phyloP scores from a whole-genome alignment of 2,329 filamentous ascomycete genomes.

The Cadophora gregata region DNA sequence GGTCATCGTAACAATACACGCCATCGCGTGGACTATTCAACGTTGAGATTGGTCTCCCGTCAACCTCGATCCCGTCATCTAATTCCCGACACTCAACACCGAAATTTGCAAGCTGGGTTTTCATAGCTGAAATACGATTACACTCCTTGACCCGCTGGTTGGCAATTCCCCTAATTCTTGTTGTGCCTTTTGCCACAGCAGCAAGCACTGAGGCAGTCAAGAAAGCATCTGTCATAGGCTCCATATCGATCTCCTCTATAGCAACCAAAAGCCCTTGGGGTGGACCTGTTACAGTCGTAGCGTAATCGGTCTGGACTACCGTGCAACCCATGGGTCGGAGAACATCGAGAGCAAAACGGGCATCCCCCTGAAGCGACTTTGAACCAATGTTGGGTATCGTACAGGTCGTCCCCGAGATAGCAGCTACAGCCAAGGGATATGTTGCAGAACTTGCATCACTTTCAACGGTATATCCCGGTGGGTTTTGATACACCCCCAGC shows the following conservation, averaged over 20 bases:
- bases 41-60: constrained; percentile 55
- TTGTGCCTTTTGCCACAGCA: constrained; percentile 83
- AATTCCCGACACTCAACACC: constrained; percentile 85
- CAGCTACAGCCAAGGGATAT: constrained; percentile 91
- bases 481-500: constrained; percentile 81
- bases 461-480: constrained; percentile 86
- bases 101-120: constrained; percentile 91
- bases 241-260: constrained; percentile 90
- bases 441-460: constrained; percentile 98
- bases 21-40: constrained; percentile 65
- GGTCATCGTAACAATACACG: constrained; percentile 94
- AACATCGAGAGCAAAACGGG: constrained; percentile 90
- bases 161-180: constrained; percentile 90
- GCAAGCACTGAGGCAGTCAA: constrained; percentile 92
- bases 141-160: constrained; percentile 99
- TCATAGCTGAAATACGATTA: constrained; percentile 95
- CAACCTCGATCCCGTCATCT: constrained; percentile 88
- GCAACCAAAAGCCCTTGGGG: constrained; percentile 73
- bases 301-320: constrained; percentile 82
- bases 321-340: constrained; percentile 91
- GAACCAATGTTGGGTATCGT: constrained; percentile 97
- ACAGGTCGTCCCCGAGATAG: constrained; percentile 94
- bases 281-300: constrained; percentile 95
- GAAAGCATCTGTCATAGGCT: constrained; percentile 99
- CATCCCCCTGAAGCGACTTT: constrained; percentile 90